Conservation (phyloP, 164 flowering plant genomes). For the Vitis vinifera region ASM3070453v1 NC_081810.1:1619501-1620000, state of each 20-base stretch:
- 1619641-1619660: slow-evolving; percentile 76
- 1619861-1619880: slow-evolving; percentile 97
- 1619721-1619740: slow-evolving; percentile 20
- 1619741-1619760: slow-evolving; percentile 39
- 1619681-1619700: slow-evolving; percentile 63
- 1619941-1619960: background rate
- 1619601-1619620: background rate
- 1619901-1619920: background rate
- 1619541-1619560: background rate
- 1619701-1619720: slow-evolving; percentile 48
- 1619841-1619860: slow-evolving; percentile 84
- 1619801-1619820: slow-evolving; percentile 54
- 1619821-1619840: slow-evolving; percentile 58
- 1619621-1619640: background rate
- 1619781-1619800: slow-evolving; percentile 67
- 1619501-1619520: slow-evolving; percentile 58
- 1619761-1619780: slow-evolving; percentile 54
- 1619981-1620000: background rate
- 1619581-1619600: background rate
- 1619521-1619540: background rate
- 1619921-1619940: background rate
- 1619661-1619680: slow-evolving; percentile 38
- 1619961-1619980: background rate
- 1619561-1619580: background rate
- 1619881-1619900: slow-evolving; percentile 57